Evolutionary conservation across 73 alveolate genomes (phyloP).

Genomic region (Breviolum minutum): DNA sequence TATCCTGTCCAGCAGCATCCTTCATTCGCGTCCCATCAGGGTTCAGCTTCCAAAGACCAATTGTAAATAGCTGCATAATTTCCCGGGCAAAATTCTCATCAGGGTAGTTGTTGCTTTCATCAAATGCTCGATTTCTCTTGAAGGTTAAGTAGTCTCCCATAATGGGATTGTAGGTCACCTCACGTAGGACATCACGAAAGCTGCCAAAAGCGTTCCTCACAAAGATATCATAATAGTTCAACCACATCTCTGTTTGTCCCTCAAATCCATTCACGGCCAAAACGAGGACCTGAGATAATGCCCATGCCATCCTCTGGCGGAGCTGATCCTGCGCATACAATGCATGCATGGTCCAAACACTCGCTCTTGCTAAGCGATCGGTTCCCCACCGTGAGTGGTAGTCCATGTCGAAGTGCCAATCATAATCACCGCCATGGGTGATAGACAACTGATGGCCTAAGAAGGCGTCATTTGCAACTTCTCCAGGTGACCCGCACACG

Average conservation of each 20-base stretch:
- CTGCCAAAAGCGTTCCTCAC: constrained; percentile 85
- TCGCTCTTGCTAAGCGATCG: constrained; percentile 32
- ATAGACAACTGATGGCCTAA: constrained; percentile 65
- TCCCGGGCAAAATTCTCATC: constrained; percentile 93
- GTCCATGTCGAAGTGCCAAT: constrained; percentile 94
- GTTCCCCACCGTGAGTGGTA: constrained; percentile 80
- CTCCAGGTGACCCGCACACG: constrained; percentile 93
- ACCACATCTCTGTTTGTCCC: constrained; percentile 86
- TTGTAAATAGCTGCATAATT: constrained; percentile 89
- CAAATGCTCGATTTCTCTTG: constrained; percentile 79
- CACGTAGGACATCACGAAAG: constrained; percentile 57
- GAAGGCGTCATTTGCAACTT: constrained; percentile 66
- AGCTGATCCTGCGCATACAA: constrained; percentile 76
- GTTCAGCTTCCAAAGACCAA: constrained; percentile 83
- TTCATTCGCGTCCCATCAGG: constrained; percentile 64
- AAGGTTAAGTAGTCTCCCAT: constrained; percentile 68
- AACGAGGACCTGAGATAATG: constrained; percentile 73
- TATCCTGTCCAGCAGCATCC: constrained; percentile 38
- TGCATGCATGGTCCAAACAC: constrained; percentile 91
- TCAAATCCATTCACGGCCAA: constrained; percentile 37
- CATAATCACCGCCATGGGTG: constrained; percentile 84
- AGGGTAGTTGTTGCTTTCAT: constrained; percentile 81
- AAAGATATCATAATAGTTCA: constrained; percentile 76
- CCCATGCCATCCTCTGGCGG: constrained; percentile 91
- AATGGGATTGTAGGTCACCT: constrained; percentile 75